A percentile compares a stretch with the other conserved stretches of the same genome.
Conservation (phyloP, 2,329 filamentous ascomycete genomes). For the Tolypocladium inflatum region DNA sequence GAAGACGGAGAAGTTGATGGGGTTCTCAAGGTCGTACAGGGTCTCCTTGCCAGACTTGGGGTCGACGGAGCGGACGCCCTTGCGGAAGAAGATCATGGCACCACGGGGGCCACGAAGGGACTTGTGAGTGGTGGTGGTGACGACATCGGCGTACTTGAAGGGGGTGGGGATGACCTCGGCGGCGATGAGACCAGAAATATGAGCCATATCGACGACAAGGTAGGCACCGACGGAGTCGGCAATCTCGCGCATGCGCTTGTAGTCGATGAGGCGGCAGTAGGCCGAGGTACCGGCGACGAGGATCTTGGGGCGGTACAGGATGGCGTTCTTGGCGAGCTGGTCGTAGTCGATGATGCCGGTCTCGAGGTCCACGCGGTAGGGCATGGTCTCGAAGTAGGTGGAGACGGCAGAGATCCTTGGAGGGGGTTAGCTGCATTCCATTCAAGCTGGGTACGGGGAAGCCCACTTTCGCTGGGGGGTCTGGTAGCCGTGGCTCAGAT, state of each 20-base stretch:
- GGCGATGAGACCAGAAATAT: constrained; percentile 93
- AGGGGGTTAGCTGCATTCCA: not conserved
- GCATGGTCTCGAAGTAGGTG: constrained; percentile 98
- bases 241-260: constrained; percentile 90
- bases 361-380: constrained; percentile 80
- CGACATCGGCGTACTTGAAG: constrained; percentile 87
- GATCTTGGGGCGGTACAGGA: constrained; percentile 90
- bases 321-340: constrained; percentile 77
- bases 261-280: constrained; percentile 97
- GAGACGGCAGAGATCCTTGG: constrained; percentile 84
- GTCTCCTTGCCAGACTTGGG: constrained; percentile 84
- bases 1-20: constrained; percentile 99
- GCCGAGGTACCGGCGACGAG: constrained; percentile 94
- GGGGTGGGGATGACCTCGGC: constrained; percentile 89
- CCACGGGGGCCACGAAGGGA: constrained; percentile 93
- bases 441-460: not conserved
- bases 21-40: constrained; percentile 85
- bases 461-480: constrained; percentile 81
- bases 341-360: constrained; percentile 98
- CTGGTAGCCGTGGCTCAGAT: constrained; percentile 96
- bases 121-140: constrained; percentile 99
- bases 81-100: constrained; percentile 99
- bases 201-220: constrained; percentile 94
- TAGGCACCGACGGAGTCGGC: constrained; percentile 90
- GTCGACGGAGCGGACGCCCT: constrained; percentile 84